Base-by-base conservation (phyloP, 2,329 filamentous ascomycete genomes). In the Malbranchea cinnamomea region DNA sequence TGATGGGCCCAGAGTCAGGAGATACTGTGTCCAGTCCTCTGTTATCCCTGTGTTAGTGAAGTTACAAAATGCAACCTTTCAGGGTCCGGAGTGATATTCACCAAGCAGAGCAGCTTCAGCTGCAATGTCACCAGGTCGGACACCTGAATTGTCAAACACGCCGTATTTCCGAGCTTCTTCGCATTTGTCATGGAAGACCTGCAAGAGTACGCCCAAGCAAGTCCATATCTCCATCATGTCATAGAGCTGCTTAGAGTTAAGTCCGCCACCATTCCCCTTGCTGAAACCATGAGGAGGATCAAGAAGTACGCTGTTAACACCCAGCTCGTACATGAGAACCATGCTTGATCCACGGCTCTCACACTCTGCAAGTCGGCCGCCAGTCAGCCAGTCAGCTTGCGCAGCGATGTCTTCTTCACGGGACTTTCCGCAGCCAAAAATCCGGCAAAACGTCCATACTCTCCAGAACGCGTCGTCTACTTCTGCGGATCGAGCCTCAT, bases 171-270 rank as follows among this genome's bases (percentile, higher is more conserved):
- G 57, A 14, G 71, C 71, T 41, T 71, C 62, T 13, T 56, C 53
- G 16, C 62, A 62, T 30, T 63, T 62, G 2, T 63, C 68, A 33
- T 67, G 62, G 28, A 74, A 63, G 6, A 60, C 61, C 30, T 68
- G 62, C 3, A 76, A 48, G 5, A 77, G 50, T 4, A 65, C 61
- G 12, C 60, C 59, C 23, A 76, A 46, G 41, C 71, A 74, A 6
- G 64, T 70, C 71, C 71, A 76, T 7, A 76, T 58, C 41, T 76
- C 72, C 22, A 62, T 69, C 59, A 76, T 72, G 43, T 75, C 70
- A 38, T 71, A 74, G 6, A 76, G 54, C 40, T 76, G 62, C 31
- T 61, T 57, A 3, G 64, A 58, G 5, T 57, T 61, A 23, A 76
- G 52, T 1, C 71, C 71, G 8, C 50, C 56, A 9, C 45, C 45